phyloP scores from a whole-genome alignment of 345 rosid genomes.

The Corchorus capsularis region DNA sequence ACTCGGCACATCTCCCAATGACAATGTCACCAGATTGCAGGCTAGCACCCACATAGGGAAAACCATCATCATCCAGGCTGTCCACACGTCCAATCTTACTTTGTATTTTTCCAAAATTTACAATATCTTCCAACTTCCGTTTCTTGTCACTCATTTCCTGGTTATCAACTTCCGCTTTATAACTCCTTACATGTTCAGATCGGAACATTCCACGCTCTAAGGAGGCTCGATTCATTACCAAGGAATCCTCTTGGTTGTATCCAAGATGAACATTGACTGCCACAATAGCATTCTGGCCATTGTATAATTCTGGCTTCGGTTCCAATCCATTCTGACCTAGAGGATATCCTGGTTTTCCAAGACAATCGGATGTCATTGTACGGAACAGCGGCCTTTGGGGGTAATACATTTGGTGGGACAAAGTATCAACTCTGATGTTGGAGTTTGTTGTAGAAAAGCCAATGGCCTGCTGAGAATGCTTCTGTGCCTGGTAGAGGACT shows the following conservation, averaged over 20 bases:
- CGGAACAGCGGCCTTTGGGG: constrained; percentile 90
- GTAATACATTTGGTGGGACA: constrained; percentile 73
- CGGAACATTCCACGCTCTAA: constrained; percentile 92
- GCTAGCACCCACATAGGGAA: constrained; percentile 81
- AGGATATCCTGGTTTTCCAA: constrained; percentile 49
- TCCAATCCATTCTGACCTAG: constrained; percentile 36
- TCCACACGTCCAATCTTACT: constrained; percentile 82
- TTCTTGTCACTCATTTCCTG: constrained; percentile 63
- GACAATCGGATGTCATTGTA: constrained; percentile 73
- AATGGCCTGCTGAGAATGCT: constrained; percentile 88
- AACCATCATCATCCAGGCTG: constrained; percentile 89
- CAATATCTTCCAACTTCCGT: constrained; percentile 53
- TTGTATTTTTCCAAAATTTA: constrained; percentile 66
- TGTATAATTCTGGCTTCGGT: constrained; percentile 62
- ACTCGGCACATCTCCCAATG: constrained; percentile 77
- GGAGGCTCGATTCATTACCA: constrained; percentile 92
- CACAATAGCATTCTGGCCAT: constrained; percentile 94
- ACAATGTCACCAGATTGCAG: constrained; percentile 85
- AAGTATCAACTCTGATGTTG: constrained; percentile 75
- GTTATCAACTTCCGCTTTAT: constrained; percentile 87
- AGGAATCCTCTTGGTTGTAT: constrained; percentile 91
- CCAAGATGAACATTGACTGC: constrained; percentile 94
- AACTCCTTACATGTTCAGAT: constrained; percentile 83
- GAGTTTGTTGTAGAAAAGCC: constrained; percentile 90
- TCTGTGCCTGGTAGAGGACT: constrained; percentile 86